Percentiles rank a stretch among this genome's conserved stretches.
phyloP scores from a whole-genome alignment of 345 rosid species.

The Cardamine chenopodiifolia region DNA sequence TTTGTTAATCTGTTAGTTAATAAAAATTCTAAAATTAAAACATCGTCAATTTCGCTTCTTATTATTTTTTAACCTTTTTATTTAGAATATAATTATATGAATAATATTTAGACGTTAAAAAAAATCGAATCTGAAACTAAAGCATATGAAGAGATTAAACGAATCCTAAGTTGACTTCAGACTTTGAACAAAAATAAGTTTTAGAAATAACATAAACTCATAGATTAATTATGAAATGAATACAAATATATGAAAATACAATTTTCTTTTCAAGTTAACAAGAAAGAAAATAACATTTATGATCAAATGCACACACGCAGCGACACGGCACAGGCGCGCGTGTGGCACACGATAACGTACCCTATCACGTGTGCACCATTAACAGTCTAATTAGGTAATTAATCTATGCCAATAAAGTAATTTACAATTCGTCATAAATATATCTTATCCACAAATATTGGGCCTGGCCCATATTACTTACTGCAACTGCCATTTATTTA shows the following conservation, averaged over 20 bases:
- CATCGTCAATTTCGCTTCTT: too few species aligned
- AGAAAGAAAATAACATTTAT: not conserved
- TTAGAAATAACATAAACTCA: not conserved
- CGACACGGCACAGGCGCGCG: not conserved
- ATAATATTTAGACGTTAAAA: too few species aligned
- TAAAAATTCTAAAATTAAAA: too few species aligned
- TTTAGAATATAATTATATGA: too few species aligned
- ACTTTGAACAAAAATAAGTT: not conserved
- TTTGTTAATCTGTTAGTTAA: too few species aligned
- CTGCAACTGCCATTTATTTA: constrained; percentile 31
- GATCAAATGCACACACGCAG: constrained; percentile 6
- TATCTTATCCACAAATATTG: constrained; percentile 34
- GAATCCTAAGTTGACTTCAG: not conserved
- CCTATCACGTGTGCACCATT: constrained; percentile 16
- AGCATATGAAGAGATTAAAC: not conserved
- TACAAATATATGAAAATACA: not conserved
- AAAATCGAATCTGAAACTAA: not conserved
- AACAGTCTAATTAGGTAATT: constrained; percentile 3
- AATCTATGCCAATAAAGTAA: constrained; percentile 14
- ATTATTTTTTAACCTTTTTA: too few species aligned
- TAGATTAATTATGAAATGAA: not conserved
- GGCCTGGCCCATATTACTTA: constrained; percentile 37
- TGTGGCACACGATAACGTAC: constrained; percentile 26
- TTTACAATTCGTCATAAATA: constrained; percentile 20
- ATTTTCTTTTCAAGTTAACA: not conserved